phyloP scores from a whole-genome alignment of 352 stramenopile species.

The Globisporangium mamillatum region DNA sequence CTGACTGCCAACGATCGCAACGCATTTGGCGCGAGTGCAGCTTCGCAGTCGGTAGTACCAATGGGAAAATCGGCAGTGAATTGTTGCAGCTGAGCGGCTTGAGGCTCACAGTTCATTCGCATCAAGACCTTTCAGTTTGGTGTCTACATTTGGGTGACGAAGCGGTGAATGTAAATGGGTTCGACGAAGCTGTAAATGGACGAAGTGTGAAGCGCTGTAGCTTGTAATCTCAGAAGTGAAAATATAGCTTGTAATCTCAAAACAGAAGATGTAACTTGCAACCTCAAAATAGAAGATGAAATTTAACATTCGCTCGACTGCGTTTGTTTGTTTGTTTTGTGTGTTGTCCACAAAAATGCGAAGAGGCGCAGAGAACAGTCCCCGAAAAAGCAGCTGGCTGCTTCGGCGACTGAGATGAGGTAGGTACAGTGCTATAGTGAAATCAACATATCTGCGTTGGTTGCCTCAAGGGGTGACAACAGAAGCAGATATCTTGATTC shows the following conservation, averaged over 20 bases:
- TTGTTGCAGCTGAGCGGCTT: slow-evolving; percentile 25
- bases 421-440: too few relatives aligned
- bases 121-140: slow-evolving; percentile 15
- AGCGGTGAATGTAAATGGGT: too few relatives aligned
- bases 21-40: slow-evolving; percentile 23
- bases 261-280: not conserved
- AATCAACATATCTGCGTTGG: too few relatives aligned
- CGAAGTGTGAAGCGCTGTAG: too few relatives aligned
- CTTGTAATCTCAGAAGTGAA: too few relatives aligned
- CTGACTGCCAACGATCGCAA: slow-evolving; percentile 21
- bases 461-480: too few relatives aligned
- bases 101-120: slow-evolving; percentile 24
- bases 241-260: too few relatives aligned
- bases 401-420: too few relatives aligned
- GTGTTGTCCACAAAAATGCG: not conserved
- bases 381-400: not conserved
- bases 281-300: not conserved
- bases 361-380: not conserved
- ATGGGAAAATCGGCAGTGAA: slow-evolving; percentile 31
- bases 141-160: too few relatives aligned
- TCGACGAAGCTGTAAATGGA: too few relatives aligned
- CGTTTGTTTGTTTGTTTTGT: not conserved
- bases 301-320: not conserved
- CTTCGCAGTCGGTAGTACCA: slow-evolving; percentile 23
- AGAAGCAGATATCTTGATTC: too few relatives aligned